A percentile compares a stretch with the other conserved stretches of the same genome.
These are phyloP conservation scores for Diaporthe sp. DNA, from an alignment of 2,329 filamentous ascomycete species.

Conservation along the genomic window DNA sequence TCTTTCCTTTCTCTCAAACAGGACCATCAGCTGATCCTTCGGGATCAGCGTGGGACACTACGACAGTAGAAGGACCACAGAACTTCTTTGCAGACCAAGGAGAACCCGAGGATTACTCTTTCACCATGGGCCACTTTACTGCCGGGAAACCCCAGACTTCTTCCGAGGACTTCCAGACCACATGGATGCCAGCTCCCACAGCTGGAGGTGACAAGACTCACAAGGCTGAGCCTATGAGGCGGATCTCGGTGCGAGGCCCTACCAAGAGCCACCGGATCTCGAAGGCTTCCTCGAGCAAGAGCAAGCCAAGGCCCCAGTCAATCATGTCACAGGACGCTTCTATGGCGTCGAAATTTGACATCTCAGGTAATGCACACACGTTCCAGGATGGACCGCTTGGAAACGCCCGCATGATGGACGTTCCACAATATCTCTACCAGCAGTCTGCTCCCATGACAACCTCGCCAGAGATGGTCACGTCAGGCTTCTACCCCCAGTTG, in stretches of 20 bases:
- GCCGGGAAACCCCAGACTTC: conserved; percentile 64
- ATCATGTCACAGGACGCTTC: conserved; percentile 64
- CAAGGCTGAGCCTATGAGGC: conserved; percentile 60
- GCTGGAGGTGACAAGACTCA: conserved; percentile 54
- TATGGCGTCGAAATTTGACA: conserved; percentile 65
- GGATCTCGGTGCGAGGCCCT: conserved; percentile 60
- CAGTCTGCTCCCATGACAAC: conserved; percentile 63
- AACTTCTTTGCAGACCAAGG: conserved; percentile 69
- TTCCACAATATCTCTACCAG: conserved; percentile 66
- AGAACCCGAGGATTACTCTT: conserved; percentile 68
- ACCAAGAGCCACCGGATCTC: conserved; percentile 59
- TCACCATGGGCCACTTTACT: conserved; percentile 68
- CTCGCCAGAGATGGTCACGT: conserved; percentile 58
- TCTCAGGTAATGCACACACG: conserved; percentile 63
- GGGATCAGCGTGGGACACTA: conserved; percentile 67
- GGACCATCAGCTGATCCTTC: conserved; percentile 68
- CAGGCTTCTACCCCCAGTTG: conserved; percentile 62
- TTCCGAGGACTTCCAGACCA: conserved; percentile 61
- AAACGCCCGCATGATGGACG: conserved; percentile 58
- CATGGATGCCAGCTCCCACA: conserved; percentile 59
- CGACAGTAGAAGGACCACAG: conserved; percentile 71
- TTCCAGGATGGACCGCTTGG: conserved; percentile 58
- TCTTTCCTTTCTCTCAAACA: conserved; percentile 73
- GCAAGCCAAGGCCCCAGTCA: conserved; percentile 60
- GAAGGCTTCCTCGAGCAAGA: conserved; percentile 59